Base-by-base conservation (phyloP, 805 yeast genomes). In the Metahyphopichia silvanorum region DNA sequence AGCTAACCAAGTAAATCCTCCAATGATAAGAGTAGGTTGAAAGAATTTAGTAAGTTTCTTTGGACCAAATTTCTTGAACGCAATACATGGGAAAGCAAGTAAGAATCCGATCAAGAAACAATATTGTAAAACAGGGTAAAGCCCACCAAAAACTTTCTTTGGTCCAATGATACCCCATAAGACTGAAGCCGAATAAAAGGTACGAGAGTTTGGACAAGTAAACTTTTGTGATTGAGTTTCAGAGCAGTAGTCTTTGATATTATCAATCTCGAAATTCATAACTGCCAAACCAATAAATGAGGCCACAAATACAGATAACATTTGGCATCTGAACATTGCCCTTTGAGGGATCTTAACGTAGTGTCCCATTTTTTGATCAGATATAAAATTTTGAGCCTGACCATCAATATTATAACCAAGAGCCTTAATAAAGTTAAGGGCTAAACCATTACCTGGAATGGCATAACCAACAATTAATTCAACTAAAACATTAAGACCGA, bases 111-210 rank as follows among this genome's bases (percentile, higher is more conserved):
- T 52, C 39, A 60, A 49, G 49, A 62, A 58, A 25, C 61, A 58
- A 38, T 43, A 60, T 40, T 54, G 49, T 41, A 61, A 47, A 16
- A 56, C 33, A 14, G 65, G 66, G 39, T 61, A 59, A 17, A 59
- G 38, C n/a, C 59, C 58, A 12, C 38, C 39, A 33, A 60, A 60
- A 4, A 57, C 60, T 35, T 48, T 56, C 46, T 53, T 53, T 8
- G 67, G 67, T 0, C 86, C 86, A 43, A 81, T 69, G 49, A 56
- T 69, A 33, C 85, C 86, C 86, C 86, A 81, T 30, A 77, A 53
- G 15, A 80, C 66, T 1, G 82, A 71, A 2, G 85, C 75, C 22
- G 70, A 63, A 55, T 61, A 77, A 49, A 72, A 76, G 1, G 48
- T 44, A 11, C 36, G 46, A 6, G 59, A 43, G 17, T 34, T 32